Evolutionary conservation across 768 basidiomycete genomes (phyloP).

Genomic region (Rhizopogon salebrosus): DNA sequence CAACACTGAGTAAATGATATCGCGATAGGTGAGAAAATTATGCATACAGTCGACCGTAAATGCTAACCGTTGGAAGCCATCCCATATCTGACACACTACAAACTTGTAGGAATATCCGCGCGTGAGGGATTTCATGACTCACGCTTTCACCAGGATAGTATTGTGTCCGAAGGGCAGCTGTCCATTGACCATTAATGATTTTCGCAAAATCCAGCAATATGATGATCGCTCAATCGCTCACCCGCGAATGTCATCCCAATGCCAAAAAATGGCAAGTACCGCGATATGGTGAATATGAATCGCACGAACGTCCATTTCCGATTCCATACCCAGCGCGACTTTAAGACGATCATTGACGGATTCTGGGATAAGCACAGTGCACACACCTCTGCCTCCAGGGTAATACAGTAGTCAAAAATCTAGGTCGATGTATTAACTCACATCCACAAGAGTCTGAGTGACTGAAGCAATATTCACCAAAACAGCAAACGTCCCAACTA

Average conservation of each 20-base stretch:
- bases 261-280: conserved; percentile 21
- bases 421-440: background rate
- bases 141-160: background rate
- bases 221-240: background rate
- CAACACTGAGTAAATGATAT: background rate
- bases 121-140: background rate
- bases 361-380: background rate
- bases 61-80: background rate
- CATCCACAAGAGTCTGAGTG: background rate
- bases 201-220: background rate
- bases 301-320: conserved; percentile 19
- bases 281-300: conserved; percentile 19
- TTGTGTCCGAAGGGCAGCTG: background rate
- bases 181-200: background rate
- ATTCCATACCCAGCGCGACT: conserved; percentile 21
- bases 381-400: conserved; percentile 17
- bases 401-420: conserved; percentile 20
- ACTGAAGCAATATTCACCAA: background rate
- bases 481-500: background rate
- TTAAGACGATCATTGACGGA: background rate
- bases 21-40: background rate
- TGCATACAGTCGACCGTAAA: background rate
- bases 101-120: background rate
- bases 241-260: conserved; percentile 8
- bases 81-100: background rate